Conservation (phyloP, 108 stramenopile genomes). For the Skeletonema grethae region DNA sequence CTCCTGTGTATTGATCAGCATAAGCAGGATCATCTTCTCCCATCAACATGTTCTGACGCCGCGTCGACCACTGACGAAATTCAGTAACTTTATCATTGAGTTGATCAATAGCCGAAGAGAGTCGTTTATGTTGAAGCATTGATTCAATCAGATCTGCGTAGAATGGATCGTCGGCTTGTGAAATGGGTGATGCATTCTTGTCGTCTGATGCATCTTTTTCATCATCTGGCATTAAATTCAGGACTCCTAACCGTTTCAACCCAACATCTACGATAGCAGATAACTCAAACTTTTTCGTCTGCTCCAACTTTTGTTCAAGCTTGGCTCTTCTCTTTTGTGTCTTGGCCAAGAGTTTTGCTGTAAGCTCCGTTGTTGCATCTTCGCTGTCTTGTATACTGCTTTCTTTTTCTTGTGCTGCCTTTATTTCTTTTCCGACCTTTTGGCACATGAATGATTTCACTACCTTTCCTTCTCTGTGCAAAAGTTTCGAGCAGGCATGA, state of each 20-base stretch:
- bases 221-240: constrained; percentile 22
- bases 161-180: constrained; percentile 36
- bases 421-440: constrained; percentile 59
- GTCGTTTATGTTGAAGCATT: constrained; percentile 65
- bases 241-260: constrained; percentile 59
- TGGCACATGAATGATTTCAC: constrained; percentile 68
- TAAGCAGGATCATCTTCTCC: constrained; percentile 10
- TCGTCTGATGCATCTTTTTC: constrained; percentile 4
- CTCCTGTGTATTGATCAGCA: neutral
- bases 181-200: constrained; percentile 4
- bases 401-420: constrained; percentile 30
- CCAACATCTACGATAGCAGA: constrained; percentile 53
- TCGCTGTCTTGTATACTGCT: neutral
- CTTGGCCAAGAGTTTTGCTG: constrained; percentile 7
- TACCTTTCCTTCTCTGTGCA: constrained; percentile 65
- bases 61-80: constrained; percentile 62
- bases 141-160: constrained; percentile 46
- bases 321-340: constrained; percentile 17
- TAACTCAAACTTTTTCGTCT: constrained; percentile 51
- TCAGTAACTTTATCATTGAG: constrained; percentile 74
- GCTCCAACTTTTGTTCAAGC: constrained; percentile 34
- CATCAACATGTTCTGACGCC: constrained; percentile 29
- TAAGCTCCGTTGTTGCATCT: constrained; percentile 22
- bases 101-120: constrained; percentile 58
- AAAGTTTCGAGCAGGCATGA: constrained; percentile 50